Evolutionary conservation across 495 filamentous ascomycete species (phyloP).

Genomic region (Amniculicola lignicola): DNA sequence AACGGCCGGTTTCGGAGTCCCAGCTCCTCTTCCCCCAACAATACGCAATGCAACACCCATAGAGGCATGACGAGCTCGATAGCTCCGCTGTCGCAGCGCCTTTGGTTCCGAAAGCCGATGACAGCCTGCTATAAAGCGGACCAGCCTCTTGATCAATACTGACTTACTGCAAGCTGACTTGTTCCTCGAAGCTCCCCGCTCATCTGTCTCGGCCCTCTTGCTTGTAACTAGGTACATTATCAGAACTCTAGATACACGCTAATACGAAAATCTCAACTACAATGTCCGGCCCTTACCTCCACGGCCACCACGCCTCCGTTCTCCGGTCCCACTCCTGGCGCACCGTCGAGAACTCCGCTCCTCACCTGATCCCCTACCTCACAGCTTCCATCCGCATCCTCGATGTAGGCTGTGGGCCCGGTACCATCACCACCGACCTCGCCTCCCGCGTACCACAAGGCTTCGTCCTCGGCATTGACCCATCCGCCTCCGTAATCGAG

Average conservation of each 20-base stretch:
- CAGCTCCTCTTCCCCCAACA: no score
- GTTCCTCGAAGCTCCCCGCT: not conserved
- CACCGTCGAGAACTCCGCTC: slow-evolving; percentile 51
- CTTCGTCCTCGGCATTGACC: slow-evolving; percentile 41
- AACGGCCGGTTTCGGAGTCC: no score
- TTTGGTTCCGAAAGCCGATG: not conserved
- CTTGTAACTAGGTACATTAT: no score
- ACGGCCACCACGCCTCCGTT: slow-evolving; percentile 51
- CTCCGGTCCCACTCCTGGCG: slow-evolving; percentile 52
- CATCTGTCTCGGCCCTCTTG: not conserved
- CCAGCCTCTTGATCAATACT: not conserved
- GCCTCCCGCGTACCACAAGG: slow-evolving; percentile 49
- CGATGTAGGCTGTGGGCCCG: slow-evolving; percentile 59
- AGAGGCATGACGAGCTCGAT: no score
- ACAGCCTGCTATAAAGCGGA: not conserved
- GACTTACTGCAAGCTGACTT: not conserved
- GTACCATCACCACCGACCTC: slow-evolving; percentile 55
- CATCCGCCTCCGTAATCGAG: slow-evolving; percentile 40
- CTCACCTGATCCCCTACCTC: slow-evolving; percentile 52
- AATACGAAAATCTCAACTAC: not conserved
- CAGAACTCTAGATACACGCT: no score
- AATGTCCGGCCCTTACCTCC: slow-evolving; percentile 44
- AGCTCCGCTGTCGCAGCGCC: no score
- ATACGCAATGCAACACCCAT: no score
- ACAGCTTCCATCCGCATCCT: slow-evolving; percentile 48